A percentile compares a stretch with the other conserved stretches of the same genome.
Evolutionary conservation across 768 basidiomycete genomes (phyloP).

Genomic region (Suillus tomentosus): DNA sequence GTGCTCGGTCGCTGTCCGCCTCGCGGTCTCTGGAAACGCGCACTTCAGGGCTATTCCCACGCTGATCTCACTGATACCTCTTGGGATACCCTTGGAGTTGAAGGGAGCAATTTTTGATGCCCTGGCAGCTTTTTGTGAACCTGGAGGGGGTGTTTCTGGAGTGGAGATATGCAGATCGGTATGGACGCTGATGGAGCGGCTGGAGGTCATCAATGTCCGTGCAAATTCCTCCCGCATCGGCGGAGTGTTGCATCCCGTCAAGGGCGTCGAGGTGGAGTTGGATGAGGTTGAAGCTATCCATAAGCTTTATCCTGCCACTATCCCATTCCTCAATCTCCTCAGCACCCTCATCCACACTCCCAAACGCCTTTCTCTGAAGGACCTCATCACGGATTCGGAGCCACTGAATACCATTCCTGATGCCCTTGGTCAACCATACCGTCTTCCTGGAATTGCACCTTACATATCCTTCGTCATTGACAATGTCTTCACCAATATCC

Average conservation of each 20-base stretch:
- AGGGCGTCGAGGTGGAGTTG: slow-evolving; percentile 84
- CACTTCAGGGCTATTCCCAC: slow-evolving; percentile 84
- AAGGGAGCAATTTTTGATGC: slow-evolving; percentile 86
- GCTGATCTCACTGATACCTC: slow-evolving; percentile 73
- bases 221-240: slow-evolving; percentile 29
- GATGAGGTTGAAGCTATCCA: slow-evolving; percentile 84
- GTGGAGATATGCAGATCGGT: slow-evolving; percentile 81
- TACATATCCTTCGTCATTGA: slow-evolving; percentile 89
- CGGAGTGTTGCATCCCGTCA: slow-evolving; percentile 52
- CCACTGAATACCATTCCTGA: slow-evolving; percentile 79
- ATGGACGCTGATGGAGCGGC: slow-evolving; percentile 82
- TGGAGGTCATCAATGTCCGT: slow-evolving; percentile 82
- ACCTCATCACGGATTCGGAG: slow-evolving; percentile 58
- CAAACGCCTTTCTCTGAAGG: slow-evolving; percentile 65
- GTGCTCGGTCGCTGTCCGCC: slow-evolving; percentile 75
- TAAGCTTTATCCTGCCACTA: slow-evolving; percentile 83
- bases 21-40: slow-evolving; percentile 72
- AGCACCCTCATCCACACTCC: slow-evolving; percentile 82
- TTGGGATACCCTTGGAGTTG: slow-evolving; percentile 84
- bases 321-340: slow-evolving; percentile 84
- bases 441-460: slow-evolving; percentile 77
- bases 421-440: slow-evolving; percentile 75
- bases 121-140: slow-evolving; percentile 78
- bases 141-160: slow-evolving; percentile 71
- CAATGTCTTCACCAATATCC: slow-evolving; percentile 80